Evolutionary conservation across 2,329 filamentous ascomycete genomes (phyloP), one percentile per base, ranked within the genome.

Genomic region (Hypoxylon sp.): DNA sequence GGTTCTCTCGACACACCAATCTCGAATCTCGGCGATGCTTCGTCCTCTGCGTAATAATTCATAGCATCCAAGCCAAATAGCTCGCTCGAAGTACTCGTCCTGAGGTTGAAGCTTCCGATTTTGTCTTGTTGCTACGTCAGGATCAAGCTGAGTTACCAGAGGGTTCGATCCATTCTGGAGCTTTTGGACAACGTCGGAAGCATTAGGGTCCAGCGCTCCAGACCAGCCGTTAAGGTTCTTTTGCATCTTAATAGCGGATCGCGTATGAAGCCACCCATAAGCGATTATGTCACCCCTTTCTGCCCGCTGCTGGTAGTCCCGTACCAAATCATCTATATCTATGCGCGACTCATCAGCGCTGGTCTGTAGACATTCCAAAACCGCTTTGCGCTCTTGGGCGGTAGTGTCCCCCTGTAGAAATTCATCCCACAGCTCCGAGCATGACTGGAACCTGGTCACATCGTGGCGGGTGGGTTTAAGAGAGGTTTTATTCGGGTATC

Each of bases 31-130:
- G 8, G 87, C 81, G 81, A 92, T 88, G 68, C 86, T 89, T 72
- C 89, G 90, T n/a, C 96, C 96, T 50, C 94, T 90, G 53, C 95
- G 90, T 57, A 99, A 84, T 84, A 97, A 92, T 79, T 97, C 94
- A 83, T 94, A 98, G 80, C 93, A 96, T n/a, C 93, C 92, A 67
- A 94, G 86, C 94, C 96, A 98, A 51, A 97, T 92, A 2, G 94
- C 92, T 58, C 91, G 89, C 81, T 99, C 96, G 70, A 95, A 96
- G 75, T 91, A 94, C 71, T 94, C 90, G 77, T 99, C 96, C 74
- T 94, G 89, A 24, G 90, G 88, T 77, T 97, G 92, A 44, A 98
- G 83, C 54, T 86, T 89, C 59, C 92, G 88, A 53, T 86, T 86
- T 79, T 98, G 94, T 67, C 96, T 88, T 39, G 90, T 90, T n/a